Percentiles rank a stretch among this genome's conserved stretches.
These are phyloP conservation scores for Colletotrichum chrysophilum DNA, from an alignment of 2,329 filamentous ascomycete genomes.

Conservation along the genomic window DNA sequence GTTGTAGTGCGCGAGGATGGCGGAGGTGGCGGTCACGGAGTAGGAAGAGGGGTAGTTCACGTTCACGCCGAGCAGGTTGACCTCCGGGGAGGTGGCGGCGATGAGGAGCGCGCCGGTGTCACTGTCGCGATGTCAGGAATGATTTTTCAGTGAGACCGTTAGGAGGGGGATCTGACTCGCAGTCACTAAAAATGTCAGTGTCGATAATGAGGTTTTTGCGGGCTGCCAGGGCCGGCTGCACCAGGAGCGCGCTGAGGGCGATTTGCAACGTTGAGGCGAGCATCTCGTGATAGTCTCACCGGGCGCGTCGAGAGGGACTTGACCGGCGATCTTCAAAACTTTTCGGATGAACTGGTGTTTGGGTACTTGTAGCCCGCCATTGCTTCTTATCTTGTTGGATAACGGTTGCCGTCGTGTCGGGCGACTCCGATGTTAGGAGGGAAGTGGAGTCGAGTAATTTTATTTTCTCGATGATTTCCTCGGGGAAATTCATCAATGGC, in stretches of 20 bases:
- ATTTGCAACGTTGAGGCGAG: neutral
- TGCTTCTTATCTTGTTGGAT: neutral
- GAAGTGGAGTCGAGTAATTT: neutral
- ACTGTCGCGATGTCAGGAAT: conserved; percentile 26
- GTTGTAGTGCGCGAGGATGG: conserved; percentile 46
- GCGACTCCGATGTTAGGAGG: neutral
- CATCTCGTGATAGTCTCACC: neutral
- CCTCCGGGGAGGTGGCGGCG: conserved; percentile 38
- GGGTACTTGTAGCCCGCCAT: neutral
- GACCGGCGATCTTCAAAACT: neutral
- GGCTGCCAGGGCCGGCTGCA: neutral
- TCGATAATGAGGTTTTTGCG: conserved; percentile 48
- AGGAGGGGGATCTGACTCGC: conserved; percentile 39
- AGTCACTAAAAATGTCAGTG: conserved; percentile 52
- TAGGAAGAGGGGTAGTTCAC: conserved; percentile 46
- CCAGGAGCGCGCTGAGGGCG: neutral
- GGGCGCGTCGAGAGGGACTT: neutral
- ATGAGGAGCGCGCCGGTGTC: conserved; percentile 47
- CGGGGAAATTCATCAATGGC: neutral
- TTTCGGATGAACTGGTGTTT: neutral
- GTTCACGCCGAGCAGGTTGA: conserved; percentile 45
- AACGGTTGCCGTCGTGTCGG: neutral
- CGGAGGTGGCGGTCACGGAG: conserved; percentile 44
- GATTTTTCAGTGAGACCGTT: neutral
- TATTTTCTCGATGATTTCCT: neutral